Evolutionary conservation across 1,284 basidiomycete genomes (phyloP), one percentile per base, ranked within the genome.

Genomic region (Sporisorium scitamineum): DNA sequence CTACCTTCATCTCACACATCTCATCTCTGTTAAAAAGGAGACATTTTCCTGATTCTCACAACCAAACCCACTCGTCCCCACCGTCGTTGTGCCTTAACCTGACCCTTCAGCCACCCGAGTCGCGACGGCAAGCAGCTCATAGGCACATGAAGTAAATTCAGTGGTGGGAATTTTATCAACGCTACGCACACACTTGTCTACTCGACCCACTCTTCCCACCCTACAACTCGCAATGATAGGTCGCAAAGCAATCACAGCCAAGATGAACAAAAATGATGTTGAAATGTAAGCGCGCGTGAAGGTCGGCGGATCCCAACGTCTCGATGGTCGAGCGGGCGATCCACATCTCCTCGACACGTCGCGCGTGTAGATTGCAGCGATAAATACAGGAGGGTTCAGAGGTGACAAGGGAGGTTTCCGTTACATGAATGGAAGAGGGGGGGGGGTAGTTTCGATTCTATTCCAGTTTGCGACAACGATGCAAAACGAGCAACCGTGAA

Each of bases 251-350:
- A n/a, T 39, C 37, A 18, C 37, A 39, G 37, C n/a, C 37, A n/a
- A 39, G 37, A 39, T 39, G 37, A 39, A 2, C n/a, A 39, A 39
- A n/a, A n/a, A n/a, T n/a, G n/a, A 39, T 39, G 37, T 2, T 39
- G 37, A n/a, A n/a, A n/a, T n/a, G n/a, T 39, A 8, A n/a, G 16
- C 37, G 37, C 2, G 37, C 37, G 37, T 18, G 37, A 39, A 39
- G 27, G 47, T 10, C 27, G n/a, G 47, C 47, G 18, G 27, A 48
- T 48, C 47, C 47, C 47, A 29, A 48, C 47, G 47, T 48, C 47
- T 48, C 47, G 47, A n/a, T 14, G 8, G 16, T 7, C 47, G 47
- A 48, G 47, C 27, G 47, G 47, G 47, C 47, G 47, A 48, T 48
- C 47, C 27, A 29, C 47, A 9, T 27, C 47, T 48, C n/a, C 10